A percentile compares a stretch with the other conserved stretches of the same genome.
phyloP scores from a whole-genome alignment of 2,329 filamentous ascomycete species.

The Aspergillus melleus region DNA sequence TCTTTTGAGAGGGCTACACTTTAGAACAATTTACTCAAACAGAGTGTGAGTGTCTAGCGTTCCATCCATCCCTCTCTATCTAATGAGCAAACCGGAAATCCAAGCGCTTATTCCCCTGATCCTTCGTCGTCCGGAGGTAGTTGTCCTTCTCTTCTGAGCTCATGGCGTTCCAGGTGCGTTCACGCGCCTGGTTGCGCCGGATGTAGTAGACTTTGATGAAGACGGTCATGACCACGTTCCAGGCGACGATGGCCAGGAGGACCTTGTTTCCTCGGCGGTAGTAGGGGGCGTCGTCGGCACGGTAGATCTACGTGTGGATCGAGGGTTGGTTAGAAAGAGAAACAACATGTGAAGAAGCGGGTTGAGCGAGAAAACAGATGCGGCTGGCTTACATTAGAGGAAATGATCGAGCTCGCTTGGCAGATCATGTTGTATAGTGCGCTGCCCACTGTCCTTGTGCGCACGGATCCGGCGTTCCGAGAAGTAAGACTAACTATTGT shows the following conservation, averaged over 20 bases:
- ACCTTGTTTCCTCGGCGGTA: slow-evolving; percentile 57
- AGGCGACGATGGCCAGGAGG: slow-evolving; percentile 51
- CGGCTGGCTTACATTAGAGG: slow-evolving; percentile 16
- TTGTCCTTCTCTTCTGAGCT: slow-evolving; percentile 27
- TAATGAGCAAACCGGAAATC: slow-evolving; percentile 31
- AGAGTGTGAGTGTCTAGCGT: not conserved
- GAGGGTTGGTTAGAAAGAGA: too few relatives aligned
- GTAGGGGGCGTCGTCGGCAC: slow-evolving; percentile 51
- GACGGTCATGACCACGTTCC: slow-evolving; percentile 50
- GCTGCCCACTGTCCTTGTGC: slow-evolving; percentile 36
- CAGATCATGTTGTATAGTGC: slow-evolving; percentile 45
- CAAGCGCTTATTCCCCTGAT: slow-evolving; percentile 40
- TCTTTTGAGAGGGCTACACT: not conserved
- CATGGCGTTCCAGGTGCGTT: slow-evolving; percentile 33
- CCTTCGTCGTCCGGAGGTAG: slow-evolving; percentile 32
- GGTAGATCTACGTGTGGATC: slow-evolving; percentile 32
- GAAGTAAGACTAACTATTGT: slow-evolving; percentile 27
- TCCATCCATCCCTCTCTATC: slow-evolving; percentile 4
- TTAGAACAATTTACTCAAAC: too few relatives aligned
- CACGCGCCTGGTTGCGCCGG: slow-evolving; percentile 20
- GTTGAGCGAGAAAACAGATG: not conserved
- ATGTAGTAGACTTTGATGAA: slow-evolving; percentile 35
- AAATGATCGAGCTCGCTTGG: slow-evolving; percentile 34
- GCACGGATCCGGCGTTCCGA: slow-evolving; percentile 35
- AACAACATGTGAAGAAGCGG: not conserved